Base-by-base conservation (phyloP, 352 stramenopile genomes). In the Phytophthora podocarpi region DNA sequence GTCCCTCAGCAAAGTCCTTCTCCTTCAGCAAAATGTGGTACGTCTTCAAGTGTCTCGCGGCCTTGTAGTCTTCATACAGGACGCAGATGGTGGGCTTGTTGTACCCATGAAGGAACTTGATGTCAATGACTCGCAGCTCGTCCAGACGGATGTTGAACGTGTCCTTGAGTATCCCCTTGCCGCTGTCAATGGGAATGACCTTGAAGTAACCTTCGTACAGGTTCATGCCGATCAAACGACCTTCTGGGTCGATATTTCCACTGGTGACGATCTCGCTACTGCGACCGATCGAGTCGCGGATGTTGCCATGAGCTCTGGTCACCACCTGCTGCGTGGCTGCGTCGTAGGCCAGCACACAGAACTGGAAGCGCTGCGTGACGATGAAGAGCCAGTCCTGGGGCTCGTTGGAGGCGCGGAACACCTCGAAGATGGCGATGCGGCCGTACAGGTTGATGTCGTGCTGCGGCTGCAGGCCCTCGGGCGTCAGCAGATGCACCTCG, bases 71-170 rank as follows among this genome's bases (percentile, higher is more conserved):
- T 57, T 97, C 85, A 59, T 97, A 97, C 50, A 98, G 64, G 48
- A 98, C 88, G 50, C 89, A 96, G 46, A 98, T 96, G 23, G 82
- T 96, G 16, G 88, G 87, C 59, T 93, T 93, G n/a, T 53, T 70
- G 67, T 91, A 93, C 2, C 89, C 92, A 58, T 97, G 76, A 8
- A 98, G 70, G 67, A 98, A 97, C 64, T 97, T 95, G 70, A 98
- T 96, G 62, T 98, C 93, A 51, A 98, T 91, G 42, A 98, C 89
- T 36, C 93, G 79, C 27, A 97, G 70, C 72, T 98, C 93, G 64
- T 98, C 92, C 55, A 98, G 72, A 3, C 89, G 91, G 39, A 98
- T 95, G 69, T 97, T 97, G 71, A 97, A 97, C 32, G 86, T 85
- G 32, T 96, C 87, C 36, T 83, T 83, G 11, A 97, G 73, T 26